A percentile compares a stretch with the other conserved stretches of the same genome.
phyloP scores from a whole-genome alignment of 176 grass and related monocot genomes.

The Triticum turgidum region DNA sequence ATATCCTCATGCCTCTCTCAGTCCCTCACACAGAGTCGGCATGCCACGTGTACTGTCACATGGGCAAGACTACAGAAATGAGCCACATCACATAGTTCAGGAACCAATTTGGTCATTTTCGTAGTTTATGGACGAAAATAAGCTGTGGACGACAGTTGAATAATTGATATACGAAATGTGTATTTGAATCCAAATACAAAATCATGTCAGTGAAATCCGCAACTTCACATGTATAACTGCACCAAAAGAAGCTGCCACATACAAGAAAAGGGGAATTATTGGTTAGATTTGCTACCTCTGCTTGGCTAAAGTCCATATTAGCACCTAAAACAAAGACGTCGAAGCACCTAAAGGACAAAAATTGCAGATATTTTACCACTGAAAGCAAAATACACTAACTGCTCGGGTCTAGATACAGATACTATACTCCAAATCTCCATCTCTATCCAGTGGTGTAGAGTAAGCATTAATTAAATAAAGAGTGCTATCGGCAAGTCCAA shows the following conservation, averaged over 20 bases:
- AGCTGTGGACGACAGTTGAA: not conserved
- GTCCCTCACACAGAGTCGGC: not conserved
- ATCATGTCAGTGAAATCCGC: not conserved
- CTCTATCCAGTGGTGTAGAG: not conserved
- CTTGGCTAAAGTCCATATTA: slow-evolving; percentile 4
- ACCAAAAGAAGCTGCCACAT: not conserved
- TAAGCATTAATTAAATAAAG: slow-evolving; percentile 10
- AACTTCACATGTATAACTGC: not conserved
- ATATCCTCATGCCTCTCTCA: not conserved
- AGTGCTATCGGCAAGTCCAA: not conserved
- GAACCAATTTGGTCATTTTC: not conserved
- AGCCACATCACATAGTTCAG: not conserved
- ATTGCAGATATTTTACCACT: not conserved
- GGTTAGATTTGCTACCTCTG: not conserved
- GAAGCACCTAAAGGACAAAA: slow-evolving; percentile 11
- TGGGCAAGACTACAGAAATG: not conserved
- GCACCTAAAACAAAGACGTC: not conserved
- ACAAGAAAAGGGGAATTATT: not conserved
- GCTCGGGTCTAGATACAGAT: not conserved
- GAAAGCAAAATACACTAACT: slow-evolving; percentile 8
- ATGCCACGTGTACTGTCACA: not conserved
- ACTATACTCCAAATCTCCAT: slow-evolving; percentile 1
- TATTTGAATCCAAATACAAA: slow-evolving; percentile 2
- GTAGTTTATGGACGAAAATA: not conserved
- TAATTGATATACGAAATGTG: not conserved